Conservation (phyloP, 1,284 basidiomycete species). For the Ustilago trichophora region DNA sequence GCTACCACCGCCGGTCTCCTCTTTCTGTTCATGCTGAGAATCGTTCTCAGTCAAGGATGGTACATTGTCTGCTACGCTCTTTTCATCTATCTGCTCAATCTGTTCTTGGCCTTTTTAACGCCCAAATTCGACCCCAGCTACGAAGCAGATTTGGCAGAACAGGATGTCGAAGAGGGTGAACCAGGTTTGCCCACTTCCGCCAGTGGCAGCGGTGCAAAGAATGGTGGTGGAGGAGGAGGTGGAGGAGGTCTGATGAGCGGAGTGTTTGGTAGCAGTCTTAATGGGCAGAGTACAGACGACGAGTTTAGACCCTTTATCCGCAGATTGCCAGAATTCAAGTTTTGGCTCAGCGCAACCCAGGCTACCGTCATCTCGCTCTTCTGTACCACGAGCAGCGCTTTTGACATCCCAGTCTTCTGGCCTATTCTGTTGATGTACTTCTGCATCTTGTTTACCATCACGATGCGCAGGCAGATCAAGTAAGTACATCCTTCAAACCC, state of each 20-base stretch:
- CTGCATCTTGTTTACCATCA: slow-evolving; percentile 68
- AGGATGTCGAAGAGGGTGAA: slow-evolving; percentile 95
- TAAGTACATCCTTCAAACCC: slow-evolving; percentile 41
- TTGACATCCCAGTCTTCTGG: slow-evolving; percentile 98
- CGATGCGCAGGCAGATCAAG: slow-evolving; percentile 68
- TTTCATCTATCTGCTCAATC: slow-evolving; percentile 67
- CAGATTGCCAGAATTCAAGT: slow-evolving; percentile 91
- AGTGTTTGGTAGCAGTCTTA: slow-evolving; percentile 69
- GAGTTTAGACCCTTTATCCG: slow-evolving; percentile 82
- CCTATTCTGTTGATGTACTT: slow-evolving; percentile 89
- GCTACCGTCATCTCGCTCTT: slow-evolving; percentile 83
- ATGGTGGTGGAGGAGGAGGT: slow-evolving; percentile 6
- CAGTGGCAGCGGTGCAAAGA: slow-evolving; percentile 1
- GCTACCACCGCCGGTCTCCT: slow-evolving; percentile 79
- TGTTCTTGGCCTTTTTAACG: slow-evolving; percentile 86
- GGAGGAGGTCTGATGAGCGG: slow-evolving; percentile 63
- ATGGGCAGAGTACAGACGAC: slow-evolving; percentile 46
- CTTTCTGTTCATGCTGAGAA: slow-evolving; percentile 82
- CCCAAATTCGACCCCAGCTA: slow-evolving; percentile 96
- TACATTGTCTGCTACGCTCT: slow-evolving; percentile 74
- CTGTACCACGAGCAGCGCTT: slow-evolving; percentile 67
- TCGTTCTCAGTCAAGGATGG: slow-evolving; percentile 91
- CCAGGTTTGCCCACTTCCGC: slow-evolving; percentile 66
- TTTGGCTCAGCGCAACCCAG: slow-evolving; percentile 88
- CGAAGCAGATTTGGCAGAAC: slow-evolving; percentile 88